A percentile compares a stretch with the other conserved stretches of the same genome.
phyloP scores from a whole-genome alignment of 192 early-diverging fungal genomes.

The Phlyctochytrium planicorne region DNA sequence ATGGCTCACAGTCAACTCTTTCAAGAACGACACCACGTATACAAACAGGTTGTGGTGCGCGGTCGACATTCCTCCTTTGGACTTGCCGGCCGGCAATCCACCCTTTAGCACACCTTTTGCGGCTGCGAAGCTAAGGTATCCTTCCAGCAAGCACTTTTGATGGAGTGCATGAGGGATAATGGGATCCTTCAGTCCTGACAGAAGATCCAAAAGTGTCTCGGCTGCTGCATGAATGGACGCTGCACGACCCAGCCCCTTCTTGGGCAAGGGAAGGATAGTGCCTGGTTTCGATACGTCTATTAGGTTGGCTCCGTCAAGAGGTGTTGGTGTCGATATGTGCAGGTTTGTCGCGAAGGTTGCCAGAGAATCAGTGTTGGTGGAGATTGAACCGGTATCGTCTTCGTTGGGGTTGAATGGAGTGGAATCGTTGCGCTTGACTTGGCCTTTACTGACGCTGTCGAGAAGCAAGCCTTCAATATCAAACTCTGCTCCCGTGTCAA shows the following conservation, averaged over 20 bases:
- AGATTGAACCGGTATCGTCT: neutral
- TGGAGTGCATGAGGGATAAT: conserved; percentile 70
- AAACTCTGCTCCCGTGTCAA: conserved; percentile 75
- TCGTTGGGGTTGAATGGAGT: conserved; percentile 8
- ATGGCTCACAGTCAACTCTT: conserved; percentile 57
- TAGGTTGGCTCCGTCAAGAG: neutral
- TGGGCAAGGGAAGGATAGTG: conserved; percentile 7
- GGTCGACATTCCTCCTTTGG: conserved; percentile 59
- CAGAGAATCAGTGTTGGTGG: neutral
- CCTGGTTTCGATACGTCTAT: neutral
- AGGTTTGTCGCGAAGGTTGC: neutral
- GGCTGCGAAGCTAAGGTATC: conserved; percentile 30
- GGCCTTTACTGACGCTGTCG: conserved; percentile 4
- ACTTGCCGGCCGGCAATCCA: too few species aligned
- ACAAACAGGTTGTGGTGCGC: conserved; percentile 75
- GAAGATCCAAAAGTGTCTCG: conserved; percentile 66
- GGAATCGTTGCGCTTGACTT: neutral
- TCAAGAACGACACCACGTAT: conserved; percentile 78
- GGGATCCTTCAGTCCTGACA: conserved; percentile 71
- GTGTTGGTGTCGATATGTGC: neutral
- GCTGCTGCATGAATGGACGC: conserved; percentile 72
- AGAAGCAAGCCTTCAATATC: conserved; percentile 44
- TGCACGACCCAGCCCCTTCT: conserved; percentile 23
- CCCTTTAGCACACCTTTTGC: too few species aligned
- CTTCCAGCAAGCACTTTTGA: conserved; percentile 61